Percentiles rank a stretch among this genome's conserved stretches.
phyloP scores from a whole-genome alignment of 352 stramenopile genomes.

The Pythium biforme region DNA sequence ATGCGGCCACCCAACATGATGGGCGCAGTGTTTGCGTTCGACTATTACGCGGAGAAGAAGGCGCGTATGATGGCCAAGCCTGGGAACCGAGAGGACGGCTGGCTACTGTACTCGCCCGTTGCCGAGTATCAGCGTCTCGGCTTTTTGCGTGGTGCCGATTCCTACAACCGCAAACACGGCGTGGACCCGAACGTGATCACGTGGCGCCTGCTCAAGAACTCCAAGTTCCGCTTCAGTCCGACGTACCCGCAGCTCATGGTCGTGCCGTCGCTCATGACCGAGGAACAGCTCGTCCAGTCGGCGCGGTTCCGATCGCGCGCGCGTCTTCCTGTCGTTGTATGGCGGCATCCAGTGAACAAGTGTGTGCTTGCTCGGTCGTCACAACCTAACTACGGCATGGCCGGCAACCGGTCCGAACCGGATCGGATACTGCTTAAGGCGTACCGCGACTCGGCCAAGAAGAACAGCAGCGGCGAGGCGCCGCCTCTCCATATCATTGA shows the following conservation, averaged over 20 bases:
- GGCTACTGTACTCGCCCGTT: conserved; percentile 81
- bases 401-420: conserved; percentile 89
- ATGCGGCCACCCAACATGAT: conserved; percentile 84
- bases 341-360: conserved; percentile 90
- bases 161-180: conserved; percentile 31
- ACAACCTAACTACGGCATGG: conserved; percentile 97
- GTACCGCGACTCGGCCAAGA: conserved; percentile 84
- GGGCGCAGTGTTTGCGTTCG: conserved; percentile 73
- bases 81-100: conserved; percentile 68
- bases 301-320: conserved; percentile 91
- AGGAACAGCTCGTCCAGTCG: conserved; percentile 89
- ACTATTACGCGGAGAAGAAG: conserved; percentile 77
- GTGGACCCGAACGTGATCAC: conserved; percentile 39
- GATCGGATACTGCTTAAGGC: conserved; percentile 90
- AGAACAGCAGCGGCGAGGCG: conserved; percentile 64
- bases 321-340: conserved; percentile 92
- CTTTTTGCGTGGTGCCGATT: conserved; percentile 47
- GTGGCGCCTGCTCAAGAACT: conserved; percentile 89
- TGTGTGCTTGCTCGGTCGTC: conserved; percentile 93
- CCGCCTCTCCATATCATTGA: conserved; percentile 86
- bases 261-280: conserved; percentile 91
- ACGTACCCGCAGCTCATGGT: conserved; percentile 96
- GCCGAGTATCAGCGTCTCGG: conserved; percentile 82
- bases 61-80: conserved; percentile 20
- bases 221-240: conserved; percentile 89